These are phyloP conservation scores for Colletotrichum melonis DNA, from an alignment of 2,329 filamentous ascomycete genomes.

Conservation along the genomic window DNA sequence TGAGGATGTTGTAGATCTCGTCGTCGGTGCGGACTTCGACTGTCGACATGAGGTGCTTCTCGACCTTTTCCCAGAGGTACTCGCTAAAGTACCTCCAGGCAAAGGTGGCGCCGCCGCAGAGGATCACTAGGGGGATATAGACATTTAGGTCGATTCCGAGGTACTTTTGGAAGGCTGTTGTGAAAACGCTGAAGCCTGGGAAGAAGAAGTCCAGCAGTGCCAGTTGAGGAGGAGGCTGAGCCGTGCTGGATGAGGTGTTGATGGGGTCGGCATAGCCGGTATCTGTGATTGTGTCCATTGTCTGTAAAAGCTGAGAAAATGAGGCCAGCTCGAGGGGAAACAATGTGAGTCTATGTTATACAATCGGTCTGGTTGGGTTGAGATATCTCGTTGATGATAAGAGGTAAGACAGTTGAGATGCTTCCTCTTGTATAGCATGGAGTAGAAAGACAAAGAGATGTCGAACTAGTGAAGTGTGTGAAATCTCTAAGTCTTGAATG, in stretches of 20 bases:
- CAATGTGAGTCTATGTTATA: not conserved
- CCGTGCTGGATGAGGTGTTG: not conserved
- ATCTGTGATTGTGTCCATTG: conserved; percentile 17
- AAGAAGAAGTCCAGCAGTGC: conserved; percentile 72
- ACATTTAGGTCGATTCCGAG: conserved; percentile 71
- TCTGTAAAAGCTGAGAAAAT: not conserved
- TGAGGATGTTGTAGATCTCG: conserved; percentile 78
- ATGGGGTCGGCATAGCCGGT: conserved; percentile 9
- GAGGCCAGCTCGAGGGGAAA: not conserved
- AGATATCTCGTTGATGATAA: not conserved
- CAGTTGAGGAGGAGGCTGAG: conserved; percentile 48
- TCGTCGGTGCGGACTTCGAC: conserved; percentile 77
- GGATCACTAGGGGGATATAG: conserved; percentile 69
- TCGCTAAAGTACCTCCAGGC: conserved; percentile 64
- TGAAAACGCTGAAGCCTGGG: conserved; percentile 72
- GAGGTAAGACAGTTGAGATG: not conserved
- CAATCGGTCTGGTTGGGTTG: too few relatives aligned
- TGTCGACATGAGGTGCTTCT: conserved; percentile 70
- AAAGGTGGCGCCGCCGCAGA: conserved; percentile 60
- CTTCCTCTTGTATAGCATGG: too few relatives aligned
- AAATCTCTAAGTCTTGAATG: not conserved
- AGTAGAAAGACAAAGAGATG: not conserved
- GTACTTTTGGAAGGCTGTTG: conserved; percentile 64
- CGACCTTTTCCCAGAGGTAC: conserved; percentile 59
- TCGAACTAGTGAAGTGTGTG: too few relatives aligned